These are phyloP conservation scores for Nyctanthes arbortristis DNA, from an alignment of 257 asterid genomes.

Conservation along the genomic window DNA sequence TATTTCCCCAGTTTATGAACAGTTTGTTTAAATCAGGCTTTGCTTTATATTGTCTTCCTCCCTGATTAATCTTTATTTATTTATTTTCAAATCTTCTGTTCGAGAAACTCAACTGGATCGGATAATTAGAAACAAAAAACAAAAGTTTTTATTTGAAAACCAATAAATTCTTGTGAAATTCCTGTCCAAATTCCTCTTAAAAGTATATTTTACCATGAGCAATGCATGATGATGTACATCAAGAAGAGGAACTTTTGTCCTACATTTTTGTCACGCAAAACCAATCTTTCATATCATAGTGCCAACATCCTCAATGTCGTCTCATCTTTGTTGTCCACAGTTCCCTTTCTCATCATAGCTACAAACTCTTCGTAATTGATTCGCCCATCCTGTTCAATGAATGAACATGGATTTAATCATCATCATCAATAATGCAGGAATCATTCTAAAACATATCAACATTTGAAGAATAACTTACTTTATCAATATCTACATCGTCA, in stretches of 20 bases:
- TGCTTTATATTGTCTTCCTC: too few relatives aligned
- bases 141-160: constrained; percentile 7
- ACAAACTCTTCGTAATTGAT: constrained; percentile 78
- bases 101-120: too few relatives aligned
- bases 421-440: too few relatives aligned
- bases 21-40: too few relatives aligned
- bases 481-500: constrained; percentile 80
- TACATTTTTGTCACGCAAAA: not conserved
- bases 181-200: not conserved
- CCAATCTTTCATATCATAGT: not conserved
- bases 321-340: constrained; percentile 33
- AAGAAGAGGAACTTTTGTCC: constrained; percentile 1
- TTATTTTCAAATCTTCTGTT: too few relatives aligned
- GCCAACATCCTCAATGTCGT: not conserved
- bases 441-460: too few relatives aligned
- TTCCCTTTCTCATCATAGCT: constrained; percentile 86
- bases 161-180: constrained; percentile 13
- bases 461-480: constrained; percentile 30
- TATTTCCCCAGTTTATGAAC: too few relatives aligned
- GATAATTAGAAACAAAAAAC: too few relatives aligned
- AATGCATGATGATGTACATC: constrained; percentile 5
- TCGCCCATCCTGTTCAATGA: constrained; percentile 63
- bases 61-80: too few relatives aligned
- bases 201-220: not conserved
- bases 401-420: not conserved